Evolutionary conservation across 1,139 yeast genomes (phyloP).

Genomic region (Zygosaccharomyces sapae): DNA sequence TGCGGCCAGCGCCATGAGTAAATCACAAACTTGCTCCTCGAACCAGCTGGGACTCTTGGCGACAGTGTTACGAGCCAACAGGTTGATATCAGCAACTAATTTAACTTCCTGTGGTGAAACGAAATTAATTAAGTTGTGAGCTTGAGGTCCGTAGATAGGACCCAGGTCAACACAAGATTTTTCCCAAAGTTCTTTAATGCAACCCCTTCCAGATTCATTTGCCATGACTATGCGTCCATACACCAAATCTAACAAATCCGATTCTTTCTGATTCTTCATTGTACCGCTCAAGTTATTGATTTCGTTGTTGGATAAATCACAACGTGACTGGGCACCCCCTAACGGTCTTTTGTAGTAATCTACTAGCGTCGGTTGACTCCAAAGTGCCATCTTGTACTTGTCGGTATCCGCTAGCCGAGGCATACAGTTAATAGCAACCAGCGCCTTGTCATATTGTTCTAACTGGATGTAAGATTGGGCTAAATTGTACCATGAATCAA

Average conservation of each 20-base stretch:
- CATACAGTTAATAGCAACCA: slow-evolving; percentile 80
- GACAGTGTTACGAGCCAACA: slow-evolving; percentile 71
- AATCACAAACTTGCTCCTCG: slow-evolving; percentile 58
- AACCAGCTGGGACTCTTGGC: slow-evolving; percentile 74
- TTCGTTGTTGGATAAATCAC: slow-evolving; percentile 61
- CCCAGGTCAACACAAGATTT: slow-evolving; percentile 37
- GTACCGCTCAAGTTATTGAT: slow-evolving; percentile 51
- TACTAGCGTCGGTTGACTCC: slow-evolving; percentile 16
- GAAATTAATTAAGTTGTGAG: slow-evolving; percentile 43
- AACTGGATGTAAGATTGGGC: slow-evolving; percentile 67
- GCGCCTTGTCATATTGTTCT: slow-evolving; percentile 70
- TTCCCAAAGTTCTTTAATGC: slow-evolving; percentile 50
- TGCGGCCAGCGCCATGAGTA: slow-evolving; percentile 57
- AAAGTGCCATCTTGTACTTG: slow-evolving; percentile 20
- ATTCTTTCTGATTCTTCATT: slow-evolving; percentile 26
- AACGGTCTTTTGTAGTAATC: slow-evolving; percentile 32
- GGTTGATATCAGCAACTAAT: slow-evolving; percentile 56
- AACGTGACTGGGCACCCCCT: slow-evolving; percentile 41
- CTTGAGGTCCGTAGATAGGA: slow-evolving; percentile 57
- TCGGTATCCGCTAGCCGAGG: slow-evolving; percentile 47
- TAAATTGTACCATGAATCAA: slow-evolving; percentile 73
- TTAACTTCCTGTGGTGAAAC: slow-evolving; percentile 43
- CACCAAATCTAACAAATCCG: slow-evolving; percentile 23
- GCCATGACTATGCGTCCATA: slow-evolving; percentile 72
- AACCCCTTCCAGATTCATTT: slow-evolving; percentile 63